Conservation (phyloP, 495 filamentous ascomycete genomes). For the Chaetomium fimeti region DNA sequence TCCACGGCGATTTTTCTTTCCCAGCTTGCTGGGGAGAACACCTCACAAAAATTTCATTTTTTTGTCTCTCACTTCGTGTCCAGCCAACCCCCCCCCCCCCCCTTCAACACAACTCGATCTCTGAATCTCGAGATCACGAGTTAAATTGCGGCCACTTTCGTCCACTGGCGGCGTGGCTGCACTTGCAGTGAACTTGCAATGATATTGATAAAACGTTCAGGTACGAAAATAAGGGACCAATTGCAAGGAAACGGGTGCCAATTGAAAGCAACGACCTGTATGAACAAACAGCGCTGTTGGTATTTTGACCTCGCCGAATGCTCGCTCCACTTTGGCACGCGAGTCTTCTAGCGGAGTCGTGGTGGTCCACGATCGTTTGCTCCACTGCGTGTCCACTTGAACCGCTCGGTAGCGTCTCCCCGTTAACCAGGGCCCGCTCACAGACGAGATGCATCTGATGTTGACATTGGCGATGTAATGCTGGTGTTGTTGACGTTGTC, state of each 20-base stretch:
- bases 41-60: conserved; percentile 38
- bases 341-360: conserved; percentile 3
- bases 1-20: conserved; percentile 31
- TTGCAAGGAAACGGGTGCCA: no score
- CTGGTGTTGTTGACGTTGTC: conserved; percentile 9
- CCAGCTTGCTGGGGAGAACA: conserved; percentile 26
- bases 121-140: background rate
- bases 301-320: background rate
- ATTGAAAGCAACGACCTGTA: background rate
- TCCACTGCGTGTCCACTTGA: conserved; percentile 10
- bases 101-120: background rate
- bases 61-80: conserved; percentile 18
- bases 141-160: background rate
- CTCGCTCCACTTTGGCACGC: conserved; percentile 15
- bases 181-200: background rate
- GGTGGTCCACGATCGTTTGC: conserved; percentile 2
- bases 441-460: background rate
- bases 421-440: conserved; percentile 14
- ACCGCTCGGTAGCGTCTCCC: conserved; percentile 14
- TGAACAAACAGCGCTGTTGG: background rate
- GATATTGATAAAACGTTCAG: background rate
- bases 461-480: conserved; percentile 1
- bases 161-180: background rate
- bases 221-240: no score
- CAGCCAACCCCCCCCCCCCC: background rate